Percentiles rank a stretch among this genome's conserved stretches.
phyloP scores from a whole-genome alignment of 2,329 filamentous ascomycete genomes.

The Aschersonia sp. region DNA sequence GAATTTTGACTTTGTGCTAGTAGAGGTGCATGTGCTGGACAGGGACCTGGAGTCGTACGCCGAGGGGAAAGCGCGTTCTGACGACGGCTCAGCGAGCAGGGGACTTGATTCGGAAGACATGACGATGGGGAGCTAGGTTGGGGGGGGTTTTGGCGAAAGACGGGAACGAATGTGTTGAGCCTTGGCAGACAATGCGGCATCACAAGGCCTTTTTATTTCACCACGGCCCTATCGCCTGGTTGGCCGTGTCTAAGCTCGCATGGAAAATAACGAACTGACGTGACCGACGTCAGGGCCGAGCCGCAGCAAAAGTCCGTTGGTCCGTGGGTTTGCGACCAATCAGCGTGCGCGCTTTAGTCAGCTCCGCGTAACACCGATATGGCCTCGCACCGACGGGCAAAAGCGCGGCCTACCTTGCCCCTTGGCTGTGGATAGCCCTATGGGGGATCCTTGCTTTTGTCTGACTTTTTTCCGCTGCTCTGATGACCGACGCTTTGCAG shows the following conservation, averaged over 20 bases:
- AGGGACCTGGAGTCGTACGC: conserved; percentile 11
- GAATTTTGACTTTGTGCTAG: conserved; percentile 9
- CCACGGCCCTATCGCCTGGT: too few species aligned
- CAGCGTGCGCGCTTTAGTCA: conserved; percentile 17
- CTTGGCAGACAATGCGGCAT: too few species aligned
- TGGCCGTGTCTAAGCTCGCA: too few species aligned
- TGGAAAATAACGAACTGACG: too few species aligned
- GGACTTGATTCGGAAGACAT: conserved; percentile 16
- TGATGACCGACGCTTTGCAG: too few species aligned
- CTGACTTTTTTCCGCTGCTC: too few species aligned
- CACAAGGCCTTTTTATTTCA: too few species aligned
- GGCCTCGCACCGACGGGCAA: neutral
- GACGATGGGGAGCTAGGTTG: neutral
- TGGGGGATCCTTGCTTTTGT: too few species aligned
- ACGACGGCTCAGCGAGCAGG: conserved; percentile 16
- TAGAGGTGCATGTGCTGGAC: conserved; percentile 4
- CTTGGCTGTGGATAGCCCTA: too few species aligned
- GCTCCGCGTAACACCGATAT: conserved; percentile 9
- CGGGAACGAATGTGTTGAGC: too few species aligned
- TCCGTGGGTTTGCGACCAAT: conserved; percentile 11
- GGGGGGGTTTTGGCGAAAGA: neutral
- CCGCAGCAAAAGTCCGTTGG: too few species aligned
- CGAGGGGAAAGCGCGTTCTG: conserved; percentile 9
- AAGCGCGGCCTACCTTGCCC: neutral
- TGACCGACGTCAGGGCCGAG: too few species aligned